Conservation (phyloP, 1,284 basidiomycete species). For the Termitomyces sp. region DNA sequence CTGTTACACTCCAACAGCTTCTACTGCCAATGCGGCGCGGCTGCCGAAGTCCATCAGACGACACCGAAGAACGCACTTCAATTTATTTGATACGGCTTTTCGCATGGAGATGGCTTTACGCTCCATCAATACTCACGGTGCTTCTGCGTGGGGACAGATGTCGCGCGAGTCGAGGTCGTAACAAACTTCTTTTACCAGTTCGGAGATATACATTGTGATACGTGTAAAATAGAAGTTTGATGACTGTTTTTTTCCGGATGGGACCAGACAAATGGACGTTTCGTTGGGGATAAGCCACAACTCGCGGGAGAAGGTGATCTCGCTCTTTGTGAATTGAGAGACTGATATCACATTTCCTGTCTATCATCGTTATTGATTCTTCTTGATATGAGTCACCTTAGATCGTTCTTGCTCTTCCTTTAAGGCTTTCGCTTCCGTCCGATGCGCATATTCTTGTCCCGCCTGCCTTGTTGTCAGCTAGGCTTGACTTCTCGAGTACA, state of each 20-base stretch:
- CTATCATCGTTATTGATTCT: constrained; percentile 25
- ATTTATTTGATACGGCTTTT: not conserved
- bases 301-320: not conserved
- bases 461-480: constrained; percentile 39
- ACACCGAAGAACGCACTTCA: not conserved
- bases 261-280: not conserved
- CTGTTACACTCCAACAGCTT: not conserved
- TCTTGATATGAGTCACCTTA: constrained; percentile 25
- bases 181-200: not conserved
- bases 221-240: not conserved
- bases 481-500: not conserved
- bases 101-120: not conserved
- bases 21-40: constrained; percentile 1
- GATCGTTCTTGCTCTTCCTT: constrained; percentile 28
- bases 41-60: not conserved
- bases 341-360: not conserved
- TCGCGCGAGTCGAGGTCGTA: not conserved
- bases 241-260: constrained; percentile 1
- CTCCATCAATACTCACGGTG: constrained; percentile 1
- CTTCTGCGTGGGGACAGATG: constrained; percentile 6
- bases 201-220: constrained; percentile 2
- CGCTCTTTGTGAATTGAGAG: not conserved
- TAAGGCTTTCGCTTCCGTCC: constrained; percentile 50
- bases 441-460: constrained; percentile 81
- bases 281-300: not conserved